Base-by-base conservation (phyloP, 2,329 filamentous ascomycete species). In the Beauveria rudraprayagi region DNA sequence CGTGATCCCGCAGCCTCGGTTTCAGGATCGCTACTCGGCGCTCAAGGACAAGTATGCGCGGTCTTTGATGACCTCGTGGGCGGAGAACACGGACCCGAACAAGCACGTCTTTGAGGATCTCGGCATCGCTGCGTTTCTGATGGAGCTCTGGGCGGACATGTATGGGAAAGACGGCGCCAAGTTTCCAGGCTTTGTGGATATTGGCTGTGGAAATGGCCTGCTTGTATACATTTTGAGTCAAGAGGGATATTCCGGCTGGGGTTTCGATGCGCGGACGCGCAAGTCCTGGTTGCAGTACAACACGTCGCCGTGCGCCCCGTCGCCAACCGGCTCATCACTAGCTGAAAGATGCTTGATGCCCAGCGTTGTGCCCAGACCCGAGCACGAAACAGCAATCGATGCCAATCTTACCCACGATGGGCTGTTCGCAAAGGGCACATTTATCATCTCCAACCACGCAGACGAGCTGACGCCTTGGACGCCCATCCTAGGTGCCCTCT, bases 41-140 rank as follows among this genome's bases (percentile, higher is more conserved):
- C 80, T 99, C 7, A 97, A 97, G 75, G 78, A 83, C 58, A 88
- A 83, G 67, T 92, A 97, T 70, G 91, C 91, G 1, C 82, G 83
- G 22, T 69, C 74, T 1, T 76, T 99, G 14, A 87, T 92, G 16
- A 74, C 83, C n/a, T 77, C 75, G 1, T 99, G 93, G 94, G 86
- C 86, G 16, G 94, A 97, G 76, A 82, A 83, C 56, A 97, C 92
- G 0, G 92, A 96, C 70, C 90, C 92, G 0, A 79, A 79, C 17
- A 99, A 97, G 72, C 92, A 97, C 70, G 91, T 97, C 3, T 97
- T 97, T 73, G 94, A 99, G 71, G 93, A 97, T 70, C 76, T 99
- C 22, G 83, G 86, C 4, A 97, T 99, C 64, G 90, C 93, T 0
- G 90, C 93, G 0, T 99, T 97, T 68, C 77, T 97, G 56, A 90